Conservation (phyloP, 805 yeast species). For the Ogataea paraovalis region DNA sequence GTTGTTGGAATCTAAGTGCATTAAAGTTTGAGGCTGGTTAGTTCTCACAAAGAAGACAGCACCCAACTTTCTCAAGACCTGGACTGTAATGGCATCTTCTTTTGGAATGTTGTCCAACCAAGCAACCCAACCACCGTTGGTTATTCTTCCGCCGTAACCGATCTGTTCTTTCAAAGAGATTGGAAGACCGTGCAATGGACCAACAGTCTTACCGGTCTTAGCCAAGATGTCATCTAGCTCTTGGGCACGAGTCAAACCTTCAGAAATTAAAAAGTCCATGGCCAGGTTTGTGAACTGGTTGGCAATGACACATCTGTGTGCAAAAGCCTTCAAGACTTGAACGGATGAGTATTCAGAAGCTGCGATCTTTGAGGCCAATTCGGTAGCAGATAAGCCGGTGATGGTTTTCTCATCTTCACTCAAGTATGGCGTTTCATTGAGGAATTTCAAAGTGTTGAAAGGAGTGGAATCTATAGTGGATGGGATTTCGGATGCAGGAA, state of each 20-base stretch:
- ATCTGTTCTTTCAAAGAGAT: constrained; percentile 66
- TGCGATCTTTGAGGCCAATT: constrained; percentile 41
- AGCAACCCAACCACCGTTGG: constrained; percentile 59
- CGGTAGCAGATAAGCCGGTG: constrained; percentile 40
- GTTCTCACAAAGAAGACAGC: constrained; percentile 65
- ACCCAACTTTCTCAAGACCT: constrained; percentile 47
- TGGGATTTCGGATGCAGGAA: constrained; percentile 33
- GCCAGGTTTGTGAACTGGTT: constrained; percentile 59
- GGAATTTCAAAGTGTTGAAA: constrained; percentile 35
- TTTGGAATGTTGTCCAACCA: constrained; percentile 43
- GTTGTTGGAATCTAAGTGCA: constrained; percentile 64
- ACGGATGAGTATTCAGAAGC: constrained; percentile 44
- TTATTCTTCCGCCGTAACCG: constrained; percentile 47
- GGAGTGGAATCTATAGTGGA: constrained; percentile 30
- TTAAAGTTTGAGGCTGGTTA: constrained; percentile 63
- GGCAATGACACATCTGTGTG: constrained; percentile 59
- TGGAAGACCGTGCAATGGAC: constrained; percentile 70
- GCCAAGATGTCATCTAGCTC: constrained; percentile 50
- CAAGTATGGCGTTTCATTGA: constrained; percentile 31
- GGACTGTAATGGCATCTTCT: constrained; percentile 45
- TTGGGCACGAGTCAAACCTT: constrained; percentile 54
- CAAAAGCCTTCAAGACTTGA: constrained; percentile 56
- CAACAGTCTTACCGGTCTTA: constrained; percentile 49
- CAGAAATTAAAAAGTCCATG: constrained; percentile 53
- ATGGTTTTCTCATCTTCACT: constrained; percentile 37